Evolutionary conservation across 495 filamentous ascomycete genomes (phyloP).

Genomic region (Podospora pseudoanserina): DNA sequence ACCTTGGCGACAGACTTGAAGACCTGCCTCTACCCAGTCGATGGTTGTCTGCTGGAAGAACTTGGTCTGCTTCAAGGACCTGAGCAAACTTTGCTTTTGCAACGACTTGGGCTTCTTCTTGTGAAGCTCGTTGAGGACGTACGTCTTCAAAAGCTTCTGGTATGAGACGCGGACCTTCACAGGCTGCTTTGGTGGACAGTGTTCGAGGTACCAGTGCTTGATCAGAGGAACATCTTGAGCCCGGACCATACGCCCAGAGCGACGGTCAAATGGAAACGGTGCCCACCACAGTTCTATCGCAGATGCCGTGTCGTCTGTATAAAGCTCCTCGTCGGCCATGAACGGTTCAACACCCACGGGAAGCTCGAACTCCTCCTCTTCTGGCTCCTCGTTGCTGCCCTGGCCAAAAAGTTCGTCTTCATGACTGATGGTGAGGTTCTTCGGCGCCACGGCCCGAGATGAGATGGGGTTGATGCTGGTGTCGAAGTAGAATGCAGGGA

Average conservation of each 20-base stretch:
- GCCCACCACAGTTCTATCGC: conserved; percentile 98
- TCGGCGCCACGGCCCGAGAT: conserved; percentile 86
- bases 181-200: conserved; percentile 81
- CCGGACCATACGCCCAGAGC: conserved; percentile 96
- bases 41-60: conserved; percentile 99
- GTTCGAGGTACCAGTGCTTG: conserved; percentile 98
- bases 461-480: conserved; percentile 97
- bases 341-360: conserved; percentile 81
- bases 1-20: conserved; percentile 96
- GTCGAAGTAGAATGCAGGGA: conserved; percentile 98
- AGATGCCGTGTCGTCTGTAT: conserved; percentile 83
- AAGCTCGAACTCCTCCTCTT: conserved; percentile 76
- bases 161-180: conserved; percentile 99
- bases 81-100: conserved; percentile 88
- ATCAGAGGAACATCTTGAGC: conserved; percentile 96
- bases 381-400: conserved; percentile 74
- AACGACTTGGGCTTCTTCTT: conserved; percentile 91
- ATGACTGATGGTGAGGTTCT: conserved; percentile 88
- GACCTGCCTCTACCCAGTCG: conserved; percentile 98
- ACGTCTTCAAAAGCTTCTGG: conserved; percentile 96
- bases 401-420: conserved; percentile 92
- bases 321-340: conserved; percentile 83
- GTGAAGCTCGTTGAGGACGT: conserved; percentile 93
- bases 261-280: conserved; percentile 90
- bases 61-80: conserved; percentile 88